Base-by-base conservation (phyloP, 495 filamentous ascomycete genomes). In the Corynascus novoguineensis region DNA sequence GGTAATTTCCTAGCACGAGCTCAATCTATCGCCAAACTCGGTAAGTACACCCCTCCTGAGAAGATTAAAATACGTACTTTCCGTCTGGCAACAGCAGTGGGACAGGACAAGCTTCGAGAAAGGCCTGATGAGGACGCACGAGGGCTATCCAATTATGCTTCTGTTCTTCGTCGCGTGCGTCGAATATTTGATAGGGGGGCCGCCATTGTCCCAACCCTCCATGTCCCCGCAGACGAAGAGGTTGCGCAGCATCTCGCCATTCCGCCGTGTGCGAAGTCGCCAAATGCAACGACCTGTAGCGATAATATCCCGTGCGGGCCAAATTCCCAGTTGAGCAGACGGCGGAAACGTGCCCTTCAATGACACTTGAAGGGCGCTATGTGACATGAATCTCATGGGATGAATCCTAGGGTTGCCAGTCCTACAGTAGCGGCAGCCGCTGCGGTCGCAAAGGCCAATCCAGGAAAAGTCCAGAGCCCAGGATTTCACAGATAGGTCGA, bases 181-280 rank as follows among this genome's bases (percentile, higher is more conserved):
- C 31, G 38, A 50, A 50, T 0, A 50, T 21, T 3, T 15, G 17
- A 6, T 50, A 50, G 11, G 15, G 9, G 5, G 37, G 15, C 37
- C 14, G 9, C 17, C 17, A 7, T 17, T 41, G n/a, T 41, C 37
- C 1, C 0, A 7, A 4, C 21, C 9, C 5, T 19, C 15, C n/a
- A 22, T 14, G 6, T 32, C 8, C 19, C 32, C 8, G 31, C 29
- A 35, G 10, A 38, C 48, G 10, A 50, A 50, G 15, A 37, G 5
- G 32, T 50, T 50, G 32, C 27, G 48, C 19, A 50, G 19, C 2
- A 9, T 21, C 5, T 12, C 3, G 4, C 32, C n/a, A 22, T n/a
- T 47, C 8, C 37, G 25, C 19, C 52, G 15, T 55, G 37, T 2
- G 24, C 40, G 47, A 55, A 55, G 31, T 55, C 52, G 1, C 52